phyloP scores from a whole-genome alignment of 306 rosid genomes.

The Sicyos edulis region DNA sequence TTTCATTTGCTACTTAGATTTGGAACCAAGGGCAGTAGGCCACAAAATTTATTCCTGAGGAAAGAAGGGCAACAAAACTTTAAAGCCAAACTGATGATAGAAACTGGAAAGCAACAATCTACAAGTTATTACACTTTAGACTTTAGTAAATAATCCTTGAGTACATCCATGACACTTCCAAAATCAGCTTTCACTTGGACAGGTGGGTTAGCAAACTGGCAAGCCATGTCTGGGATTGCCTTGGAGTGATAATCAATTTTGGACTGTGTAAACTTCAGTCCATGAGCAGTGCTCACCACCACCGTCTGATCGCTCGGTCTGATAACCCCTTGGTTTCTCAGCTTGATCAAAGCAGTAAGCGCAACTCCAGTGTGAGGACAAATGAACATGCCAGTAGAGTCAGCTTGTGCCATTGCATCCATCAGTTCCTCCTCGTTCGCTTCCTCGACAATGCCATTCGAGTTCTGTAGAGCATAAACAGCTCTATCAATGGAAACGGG shows the following conservation, averaged over 20 bases:
- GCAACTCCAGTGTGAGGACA: slow-evolving; percentile 90
- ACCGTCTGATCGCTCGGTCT: slow-evolving; percentile 49
- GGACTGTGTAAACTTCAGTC: slow-evolving; percentile 61
- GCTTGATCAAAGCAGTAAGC: slow-evolving; percentile 56
- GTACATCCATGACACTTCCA: slow-evolving; percentile 50
- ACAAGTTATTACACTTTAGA: slow-evolving; percentile 4
- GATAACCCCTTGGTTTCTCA: slow-evolving; percentile 58
- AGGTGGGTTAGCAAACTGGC: slow-evolving; percentile 46
- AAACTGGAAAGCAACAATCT: background rate
- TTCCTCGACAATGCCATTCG: slow-evolving; percentile 83
- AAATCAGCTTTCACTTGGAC: slow-evolving; percentile 40
- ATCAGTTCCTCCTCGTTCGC: slow-evolving; percentile 69
- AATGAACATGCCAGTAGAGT: slow-evolving; percentile 75
- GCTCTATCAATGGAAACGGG: slow-evolving; percentile 82
- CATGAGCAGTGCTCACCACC: slow-evolving; percentile 84
- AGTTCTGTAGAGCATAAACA: slow-evolving; percentile 49
- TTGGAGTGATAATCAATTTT: slow-evolving; percentile 50
- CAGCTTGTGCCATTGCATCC: slow-evolving; percentile 81
- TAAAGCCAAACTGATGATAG: background rate
- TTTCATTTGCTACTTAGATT: background rate
- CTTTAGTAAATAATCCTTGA: slow-evolving; percentile 33
- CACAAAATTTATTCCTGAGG: background rate
- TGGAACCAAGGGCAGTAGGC: background rate
- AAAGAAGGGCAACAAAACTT: slow-evolving; percentile 4
- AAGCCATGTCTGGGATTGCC: slow-evolving; percentile 35